Base-by-base conservation (phyloP, 257 asterid species). In the Solanum appendiculatum region DNA sequence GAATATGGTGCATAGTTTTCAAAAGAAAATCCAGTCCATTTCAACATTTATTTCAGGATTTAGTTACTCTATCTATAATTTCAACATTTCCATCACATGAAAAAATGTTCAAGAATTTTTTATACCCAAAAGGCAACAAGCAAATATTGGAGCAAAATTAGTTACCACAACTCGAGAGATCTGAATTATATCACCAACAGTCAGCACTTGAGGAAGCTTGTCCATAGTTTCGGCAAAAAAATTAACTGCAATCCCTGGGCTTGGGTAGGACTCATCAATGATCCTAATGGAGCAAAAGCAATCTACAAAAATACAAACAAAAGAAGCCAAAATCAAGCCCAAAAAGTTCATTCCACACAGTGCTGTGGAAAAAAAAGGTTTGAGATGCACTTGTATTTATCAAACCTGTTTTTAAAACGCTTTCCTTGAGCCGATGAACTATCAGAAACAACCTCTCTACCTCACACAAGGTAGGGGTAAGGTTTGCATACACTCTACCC, bases 81-180 rank as follows among this genome's bases (percentile, higher is more conserved):
- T 81, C 85, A 48, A 48, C 42, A 18, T 48, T 81, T 48, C 42
- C 68, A 31, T 81, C 27, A 27, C 10, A 46, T 29, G 68, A 48
- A 81, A 46, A 44, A 29, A 51, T 18, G 42, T 46, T 81, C 40
- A 82, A 77, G 42, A 29, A 31, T 18, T 3, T 34, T 18, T 23
- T 27, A 29, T 21, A 86, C 18, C 56, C 48, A 33, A 29, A 46
- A 63, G 18, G 56, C 60, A 68, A 66, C 18, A 70, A 74, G 51
- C 60, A 54, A 74, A 78, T 27, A 25, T 18, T 51, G 72, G 39
- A 66, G 25, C 11, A 34, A n/a, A 46, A 42, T 15, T 9, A 69
- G 7, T 85, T 92, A 95, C 98, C 96, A 91, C 84, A 86, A 95
- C 98, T 36, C 86, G 92, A 88, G 93, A 89, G 84, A 95, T 92